A percentile compares a stretch with the other conserved stretches of the same genome.
Conservation (phyloP, 2,329 filamentous ascomycete genomes). For the Aureobasidium sp. region DNA sequence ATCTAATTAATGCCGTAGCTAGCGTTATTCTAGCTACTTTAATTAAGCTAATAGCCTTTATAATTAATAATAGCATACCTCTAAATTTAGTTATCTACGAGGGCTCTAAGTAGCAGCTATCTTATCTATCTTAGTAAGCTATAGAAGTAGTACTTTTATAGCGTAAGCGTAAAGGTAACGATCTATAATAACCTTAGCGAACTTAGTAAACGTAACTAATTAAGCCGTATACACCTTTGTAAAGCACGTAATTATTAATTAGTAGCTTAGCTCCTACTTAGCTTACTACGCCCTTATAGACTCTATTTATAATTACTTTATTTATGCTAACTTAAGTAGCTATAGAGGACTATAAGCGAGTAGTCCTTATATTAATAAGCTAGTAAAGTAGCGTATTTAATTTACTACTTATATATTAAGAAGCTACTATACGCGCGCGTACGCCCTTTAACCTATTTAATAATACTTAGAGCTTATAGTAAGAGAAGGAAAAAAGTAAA, state of each 20-base stretch:
- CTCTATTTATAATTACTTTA: neutral
- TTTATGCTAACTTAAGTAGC: neutral
- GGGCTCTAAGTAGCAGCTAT: too few species aligned
- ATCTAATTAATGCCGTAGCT: neutral
- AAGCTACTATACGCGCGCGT: neutral
- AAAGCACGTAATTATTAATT: neutral
- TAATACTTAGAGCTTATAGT: neutral
- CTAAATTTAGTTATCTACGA: too few species aligned
- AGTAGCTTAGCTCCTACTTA: neutral
- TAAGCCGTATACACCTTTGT: neutral
- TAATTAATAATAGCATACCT: too few species aligned
- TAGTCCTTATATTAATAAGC: neutral
- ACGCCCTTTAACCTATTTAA: too few species aligned
- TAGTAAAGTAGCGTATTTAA: neutral
- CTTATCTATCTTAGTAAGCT: too few species aligned
- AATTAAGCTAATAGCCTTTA: neutral
- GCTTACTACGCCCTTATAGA: neutral
- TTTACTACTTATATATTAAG: neutral
- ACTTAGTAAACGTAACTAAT: neutral
- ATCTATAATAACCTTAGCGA: neutral
- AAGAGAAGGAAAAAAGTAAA: neutral
- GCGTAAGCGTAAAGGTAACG: neutral
- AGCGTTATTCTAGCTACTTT: neutral
- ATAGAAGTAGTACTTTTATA: neutral
- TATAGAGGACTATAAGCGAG: neutral